These are phyloP conservation scores for Oemleria cerasiformis DNA, from an alignment of 306 rosid genomes.

Conservation along the genomic window DNA sequence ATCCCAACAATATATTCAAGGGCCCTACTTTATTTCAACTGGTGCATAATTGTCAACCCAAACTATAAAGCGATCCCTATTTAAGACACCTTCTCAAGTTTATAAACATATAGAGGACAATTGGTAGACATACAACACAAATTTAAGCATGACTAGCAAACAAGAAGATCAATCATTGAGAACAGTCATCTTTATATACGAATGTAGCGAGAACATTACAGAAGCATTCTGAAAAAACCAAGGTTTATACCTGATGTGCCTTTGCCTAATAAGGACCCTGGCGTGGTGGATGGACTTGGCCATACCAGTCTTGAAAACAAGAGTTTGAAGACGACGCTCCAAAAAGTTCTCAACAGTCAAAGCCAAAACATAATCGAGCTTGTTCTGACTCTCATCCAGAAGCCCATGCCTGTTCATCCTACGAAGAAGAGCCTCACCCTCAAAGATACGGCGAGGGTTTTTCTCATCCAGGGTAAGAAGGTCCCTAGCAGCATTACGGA, in stretches of 20 bases:
- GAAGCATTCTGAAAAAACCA: background rate
- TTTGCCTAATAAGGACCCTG: slow-evolving; percentile 33
- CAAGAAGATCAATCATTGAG: background rate
- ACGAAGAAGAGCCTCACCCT: slow-evolving; percentile 38
- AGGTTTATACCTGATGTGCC: slow-evolving; percentile 28
- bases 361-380: slow-evolving; percentile 42
- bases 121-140: background rate
- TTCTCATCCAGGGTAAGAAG: slow-evolving; percentile 43
- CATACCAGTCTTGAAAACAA: slow-evolving; percentile 31
- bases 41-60: background rate
- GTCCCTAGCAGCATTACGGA: slow-evolving; percentile 38
- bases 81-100: too few species aligned
- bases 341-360: slow-evolving; percentile 40
- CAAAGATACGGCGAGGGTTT: slow-evolving; percentile 38
- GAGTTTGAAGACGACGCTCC: slow-evolving; percentile 41
- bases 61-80: too few species aligned
- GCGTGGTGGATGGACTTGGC: slow-evolving; percentile 37
- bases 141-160: background rate
- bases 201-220: background rate
- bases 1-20: background rate
- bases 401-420: slow-evolving; percentile 42
- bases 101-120: background rate
- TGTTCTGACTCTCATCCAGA: slow-evolving; percentile 43
- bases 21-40: background rate
- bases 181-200: background rate